Evolutionary conservation across 768 basidiomycete species (phyloP).

Genomic region (Cystobasidium ongulense): DNA sequence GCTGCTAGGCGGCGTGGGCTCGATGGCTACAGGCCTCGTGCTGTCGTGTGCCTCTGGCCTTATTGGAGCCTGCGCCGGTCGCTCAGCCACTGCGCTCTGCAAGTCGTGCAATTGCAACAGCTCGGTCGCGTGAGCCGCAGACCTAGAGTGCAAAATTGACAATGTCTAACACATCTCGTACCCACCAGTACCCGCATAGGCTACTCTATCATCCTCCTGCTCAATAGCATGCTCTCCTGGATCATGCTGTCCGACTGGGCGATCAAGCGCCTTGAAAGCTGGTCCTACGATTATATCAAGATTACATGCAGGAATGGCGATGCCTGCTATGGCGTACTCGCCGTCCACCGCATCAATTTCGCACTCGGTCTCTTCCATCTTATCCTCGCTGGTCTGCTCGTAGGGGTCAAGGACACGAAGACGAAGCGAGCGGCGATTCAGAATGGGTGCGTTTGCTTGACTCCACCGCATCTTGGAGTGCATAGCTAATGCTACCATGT

Average conservation of each 20-base stretch:
- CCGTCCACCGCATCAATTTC: conserved; percentile 95
- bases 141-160: no score
- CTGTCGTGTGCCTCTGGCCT: conserved; percentile 12
- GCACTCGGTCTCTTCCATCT: conserved; percentile 82
- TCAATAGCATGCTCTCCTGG: conserved; percentile 95
- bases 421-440: conserved; percentile 91
- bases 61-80: conserved; percentile 20
- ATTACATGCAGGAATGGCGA: conserved; percentile 84
- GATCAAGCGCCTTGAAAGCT: conserved; percentile 76
- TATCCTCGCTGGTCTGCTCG: conserved; percentile 65
- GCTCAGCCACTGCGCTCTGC: conserved; percentile 48
- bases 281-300: conserved; percentile 95
- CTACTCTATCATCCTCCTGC: conserved; percentile 76
- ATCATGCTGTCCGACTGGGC: conserved; percentile 85
- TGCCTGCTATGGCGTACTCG: conserved; percentile 88
- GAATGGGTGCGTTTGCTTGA: conserved; percentile 63
- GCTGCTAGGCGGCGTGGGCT: conserved; percentile 15
- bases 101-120: conserved; percentile 99
- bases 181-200: conserved; percentile 33
- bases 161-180: no score
- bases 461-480: no score
- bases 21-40: conserved; percentile 13
- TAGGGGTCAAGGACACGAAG: conserved; percentile 80
- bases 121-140: conserved; percentile 66
- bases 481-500: neutral